Evolutionary conservation across 805 yeast genomes (phyloP).

Genomic region (Saturnispora besseyi): DNA sequence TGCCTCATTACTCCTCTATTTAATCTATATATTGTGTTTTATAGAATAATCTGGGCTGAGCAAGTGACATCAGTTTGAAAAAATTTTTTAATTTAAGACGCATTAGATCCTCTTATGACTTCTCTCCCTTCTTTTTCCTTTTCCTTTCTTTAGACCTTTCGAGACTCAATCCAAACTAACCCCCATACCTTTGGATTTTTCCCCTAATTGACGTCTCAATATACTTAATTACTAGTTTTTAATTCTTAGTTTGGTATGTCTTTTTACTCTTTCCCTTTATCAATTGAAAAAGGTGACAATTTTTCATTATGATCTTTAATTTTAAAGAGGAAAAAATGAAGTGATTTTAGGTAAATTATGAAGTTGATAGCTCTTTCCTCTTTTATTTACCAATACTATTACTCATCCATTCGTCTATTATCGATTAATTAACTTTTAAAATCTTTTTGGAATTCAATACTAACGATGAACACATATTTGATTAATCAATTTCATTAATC

Average conservation of each 20-base stretch:
- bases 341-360: too few relatives aligned
- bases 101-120: constrained; percentile 3
- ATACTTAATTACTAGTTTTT: background rate
- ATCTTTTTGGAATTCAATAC: background rate
- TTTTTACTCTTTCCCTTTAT: background rate
- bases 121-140: background rate
- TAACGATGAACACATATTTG: background rate
- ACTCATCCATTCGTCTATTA: too few relatives aligned
- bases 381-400: too few relatives aligned
- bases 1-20: too few relatives aligned
- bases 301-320: background rate
- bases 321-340: background rate
- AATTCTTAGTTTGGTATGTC: background rate
- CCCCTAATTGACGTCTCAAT: constrained; percentile 4
- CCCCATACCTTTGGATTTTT: constrained; percentile 9
- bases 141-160: constrained; percentile 8
- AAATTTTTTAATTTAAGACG: background rate
- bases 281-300: background rate
- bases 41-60: background rate
- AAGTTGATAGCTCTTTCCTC: too few relatives aligned
- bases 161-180: constrained; percentile 8
- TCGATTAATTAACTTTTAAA: too few relatives aligned
- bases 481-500: background rate
- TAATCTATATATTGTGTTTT: background rate
- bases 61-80: constrained; percentile 6